Conservation (phyloP, 2,329 filamentous ascomycete species). For the Colletotrichum trifolii region DNA sequence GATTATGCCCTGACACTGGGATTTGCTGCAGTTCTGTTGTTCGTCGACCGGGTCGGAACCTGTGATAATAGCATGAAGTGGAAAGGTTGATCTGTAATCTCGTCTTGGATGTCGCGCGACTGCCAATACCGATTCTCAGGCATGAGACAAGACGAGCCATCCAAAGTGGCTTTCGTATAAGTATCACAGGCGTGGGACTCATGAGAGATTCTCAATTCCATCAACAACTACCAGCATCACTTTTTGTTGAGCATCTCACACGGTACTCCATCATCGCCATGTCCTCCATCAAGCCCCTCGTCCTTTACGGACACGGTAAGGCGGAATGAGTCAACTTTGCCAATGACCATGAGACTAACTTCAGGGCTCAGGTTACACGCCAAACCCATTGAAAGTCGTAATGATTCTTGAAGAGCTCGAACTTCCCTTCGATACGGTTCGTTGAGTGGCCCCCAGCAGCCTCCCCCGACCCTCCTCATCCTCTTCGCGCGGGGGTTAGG, state of each 20-base stretch:
- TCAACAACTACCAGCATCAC: neutral
- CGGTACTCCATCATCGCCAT: neutral
- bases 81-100: no score
- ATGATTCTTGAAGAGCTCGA: constrained; percentile 51
- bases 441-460: neutral
- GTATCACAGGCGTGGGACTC: no score
- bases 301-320: constrained; percentile 19
- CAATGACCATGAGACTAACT: neutral
- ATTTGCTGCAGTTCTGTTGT: no score
- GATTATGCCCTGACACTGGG: no score
- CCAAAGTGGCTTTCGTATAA: no score
- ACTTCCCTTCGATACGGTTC: constrained; percentile 46
- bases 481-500: neutral
- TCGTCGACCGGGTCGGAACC: no score
- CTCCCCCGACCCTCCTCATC: no score
- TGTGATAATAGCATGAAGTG: no score
- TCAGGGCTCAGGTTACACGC: constrained; percentile 26
- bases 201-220: neutral
- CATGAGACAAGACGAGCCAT: no score
- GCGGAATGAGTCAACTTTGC: no score
- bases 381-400: constrained; percentile 47
- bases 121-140: no score
- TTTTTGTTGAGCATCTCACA: neutral
- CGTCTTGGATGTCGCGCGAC: no score
- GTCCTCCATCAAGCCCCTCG: constrained; percentile 3